phyloP scores from a whole-genome alignment of 305 asterid genomes.

The Fraxinus albicans region DNA sequence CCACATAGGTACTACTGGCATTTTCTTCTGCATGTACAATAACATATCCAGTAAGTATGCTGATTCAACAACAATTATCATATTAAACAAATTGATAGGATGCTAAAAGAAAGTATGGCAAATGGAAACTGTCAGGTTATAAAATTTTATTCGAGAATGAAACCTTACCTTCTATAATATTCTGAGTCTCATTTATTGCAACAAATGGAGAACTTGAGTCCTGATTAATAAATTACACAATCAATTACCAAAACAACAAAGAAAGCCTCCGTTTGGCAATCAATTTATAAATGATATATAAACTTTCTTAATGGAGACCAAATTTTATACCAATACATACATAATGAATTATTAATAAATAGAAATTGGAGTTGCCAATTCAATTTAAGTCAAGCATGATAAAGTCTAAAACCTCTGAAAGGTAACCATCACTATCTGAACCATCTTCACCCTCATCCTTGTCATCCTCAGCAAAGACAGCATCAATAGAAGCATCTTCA shows the following conservation, averaged over 20 bases:
- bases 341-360: not conserved
- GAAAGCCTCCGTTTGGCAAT: not conserved
- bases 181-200: slow-evolving; percentile 38
- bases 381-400: slow-evolving; percentile 4
- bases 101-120: not conserved
- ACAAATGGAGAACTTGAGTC: slow-evolving; percentile 43
- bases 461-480: slow-evolving; percentile 51
- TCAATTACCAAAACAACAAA: slow-evolving; percentile 28
- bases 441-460: slow-evolving; percentile 45
- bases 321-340: not conserved
- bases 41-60: slow-evolving; percentile 17
- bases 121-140: not conserved
- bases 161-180: slow-evolving; percentile 50
- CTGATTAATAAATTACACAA: slow-evolving; percentile 40
- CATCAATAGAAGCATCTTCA: slow-evolving; percentile 55
- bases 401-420: slow-evolving; percentile 71
- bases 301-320: not conserved
- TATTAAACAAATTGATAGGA: slow-evolving; percentile 15
- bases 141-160: not conserved
- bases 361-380: not conserved
- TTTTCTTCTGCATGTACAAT: slow-evolving; percentile 49
- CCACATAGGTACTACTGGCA: slow-evolving; percentile 42
- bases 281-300: not conserved
- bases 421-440: slow-evolving; percentile 95
- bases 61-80: slow-evolving; percentile 19